Evolutionary conservation across 2,329 filamentous ascomycete genomes (phyloP), one percentile per base, ranked within the genome.

Genomic region (Capronia americana): DNA sequence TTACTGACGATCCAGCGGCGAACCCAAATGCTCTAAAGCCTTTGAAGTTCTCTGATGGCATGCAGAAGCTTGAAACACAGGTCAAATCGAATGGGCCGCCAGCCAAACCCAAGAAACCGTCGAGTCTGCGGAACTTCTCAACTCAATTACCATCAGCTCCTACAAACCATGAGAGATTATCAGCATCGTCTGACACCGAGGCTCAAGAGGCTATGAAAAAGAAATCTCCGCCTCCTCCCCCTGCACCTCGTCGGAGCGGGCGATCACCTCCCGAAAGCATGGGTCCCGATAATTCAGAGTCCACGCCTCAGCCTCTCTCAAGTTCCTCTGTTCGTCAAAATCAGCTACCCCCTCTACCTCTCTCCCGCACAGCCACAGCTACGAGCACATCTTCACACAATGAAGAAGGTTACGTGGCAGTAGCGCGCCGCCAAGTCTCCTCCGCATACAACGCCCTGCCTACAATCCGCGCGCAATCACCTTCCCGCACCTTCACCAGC

Each of bases 51-150:
- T 41, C 32, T 12, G 61, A 66, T 7, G 70, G 67, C 50, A 30
- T 71, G 64, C 61, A 56, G 12, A 59, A 68, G 26, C 63, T 70
- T 4, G 64, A 63, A 12, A 56, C 41, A 46, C 68, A 67, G 23
- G 69, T 61, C n/a, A 70, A 69, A 60, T 64, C 63, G 30, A 56
- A 62, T 65, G 46, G 78, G 17, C 82, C 80, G n/a, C 82, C 80
- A n/a, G 69, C 73, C 3, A 79, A 79, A 67, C 82, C 82, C 30
- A 77, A 76, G 12, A 83, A 83, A 69, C 82, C 81, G 55, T 77
- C 75, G 17, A 74, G 77, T 44, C 70, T 81, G 46, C 77, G 78
- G n/a, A 77, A 78, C 14, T 73, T 74, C 17, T 73, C 76, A 11
- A 75, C 66, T 48, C 53, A 65, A 41, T 54, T 62, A 17, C 57